A percentile compares a stretch with the other conserved stretches of the same genome.
Conservation (phyloP, 2,329 filamentous ascomycete genomes). For the Arthrobotrys megalospora region DNA sequence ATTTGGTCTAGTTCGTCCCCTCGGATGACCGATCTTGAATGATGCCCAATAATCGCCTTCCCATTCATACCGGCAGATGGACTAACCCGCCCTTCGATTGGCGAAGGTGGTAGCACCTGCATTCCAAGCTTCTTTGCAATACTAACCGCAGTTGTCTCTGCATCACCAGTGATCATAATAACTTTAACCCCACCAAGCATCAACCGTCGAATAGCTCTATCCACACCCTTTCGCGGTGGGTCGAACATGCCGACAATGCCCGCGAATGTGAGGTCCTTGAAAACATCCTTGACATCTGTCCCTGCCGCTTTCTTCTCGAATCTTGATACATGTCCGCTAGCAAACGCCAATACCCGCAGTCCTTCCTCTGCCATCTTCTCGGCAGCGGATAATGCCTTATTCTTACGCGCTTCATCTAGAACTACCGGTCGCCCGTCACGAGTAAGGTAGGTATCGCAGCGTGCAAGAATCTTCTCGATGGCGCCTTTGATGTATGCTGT, state of each 20-base stretch:
- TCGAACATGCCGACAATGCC: conserved; percentile 98
- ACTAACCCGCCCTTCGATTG: conserved; percentile 46
- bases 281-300: conserved; percentile 78
- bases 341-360: conserved; percentile 91
- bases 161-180: conserved; percentile 99
- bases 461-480: conserved; percentile 85
- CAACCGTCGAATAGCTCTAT: conserved; percentile 86
- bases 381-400: conserved; percentile 83
- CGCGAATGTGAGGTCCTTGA: conserved; percentile 87
- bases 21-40: conserved; percentile 79
- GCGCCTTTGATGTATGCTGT: conserved; percentile 97
- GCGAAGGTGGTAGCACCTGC: conserved; percentile 74
- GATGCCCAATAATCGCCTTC: conserved; percentile 66
- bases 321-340: conserved; percentile 79
- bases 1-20: conserved; percentile 95
- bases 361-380: conserved; percentile 90
- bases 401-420: conserved; percentile 81
- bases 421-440: conserved; percentile 88
- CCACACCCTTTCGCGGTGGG: conserved; percentile 90
- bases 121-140: conserved; percentile 97
- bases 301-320: conserved; percentile 65
- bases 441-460: conserved; percentile 92
- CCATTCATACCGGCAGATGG: conserved; percentile 38
- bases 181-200: conserved; percentile 96
- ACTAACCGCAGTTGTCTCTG: conserved; percentile 92